These are phyloP conservation scores for Mucor indicus DNA, from an alignment of 371 early-diverging fungal genomes.

Conservation along the genomic window DNA sequence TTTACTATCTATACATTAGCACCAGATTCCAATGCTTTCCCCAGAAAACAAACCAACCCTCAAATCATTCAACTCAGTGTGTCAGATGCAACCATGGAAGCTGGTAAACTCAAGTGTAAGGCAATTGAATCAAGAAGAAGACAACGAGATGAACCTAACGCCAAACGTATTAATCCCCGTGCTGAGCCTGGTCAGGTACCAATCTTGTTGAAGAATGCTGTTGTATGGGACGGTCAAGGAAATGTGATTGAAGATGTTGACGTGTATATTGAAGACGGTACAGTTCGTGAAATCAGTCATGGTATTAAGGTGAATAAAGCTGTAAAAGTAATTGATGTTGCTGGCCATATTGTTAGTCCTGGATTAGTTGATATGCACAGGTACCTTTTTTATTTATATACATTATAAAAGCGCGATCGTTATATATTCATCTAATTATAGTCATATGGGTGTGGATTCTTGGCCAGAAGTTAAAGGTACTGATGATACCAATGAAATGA, in stretches of 20 bases:
- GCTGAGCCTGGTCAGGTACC: conserved; percentile 13
- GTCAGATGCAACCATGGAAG: conserved; percentile 16
- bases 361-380: conserved; percentile 79
- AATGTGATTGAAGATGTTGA: conserved; percentile 43
- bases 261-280: conserved; percentile 47
- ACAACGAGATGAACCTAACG: conserved; percentile 4
- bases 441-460: conserved; percentile 59
- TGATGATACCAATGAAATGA: conserved; percentile 68
- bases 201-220: conserved; percentile 49
- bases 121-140: conserved; percentile 8
- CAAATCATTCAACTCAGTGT: conserved; percentile 5
- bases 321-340: conserved; percentile 53
- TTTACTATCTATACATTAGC: conserved; percentile 4
- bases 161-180: conserved; percentile 7
- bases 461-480: conserved; percentile 60
- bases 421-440: too few relatives aligned
- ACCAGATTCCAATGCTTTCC: conserved; percentile 7
- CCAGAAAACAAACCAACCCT: background rate
- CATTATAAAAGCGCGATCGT: background rate
- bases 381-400: conserved; percentile 24
- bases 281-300: conserved; percentile 42
- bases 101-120: conserved; percentile 15
- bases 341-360: conserved; percentile 67
- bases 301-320: conserved; percentile 20
- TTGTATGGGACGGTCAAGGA: conserved; percentile 62